Base-by-base conservation (phyloP, 176 grass and related monocot genomes). In the Musa troglodytarum region DNA sequence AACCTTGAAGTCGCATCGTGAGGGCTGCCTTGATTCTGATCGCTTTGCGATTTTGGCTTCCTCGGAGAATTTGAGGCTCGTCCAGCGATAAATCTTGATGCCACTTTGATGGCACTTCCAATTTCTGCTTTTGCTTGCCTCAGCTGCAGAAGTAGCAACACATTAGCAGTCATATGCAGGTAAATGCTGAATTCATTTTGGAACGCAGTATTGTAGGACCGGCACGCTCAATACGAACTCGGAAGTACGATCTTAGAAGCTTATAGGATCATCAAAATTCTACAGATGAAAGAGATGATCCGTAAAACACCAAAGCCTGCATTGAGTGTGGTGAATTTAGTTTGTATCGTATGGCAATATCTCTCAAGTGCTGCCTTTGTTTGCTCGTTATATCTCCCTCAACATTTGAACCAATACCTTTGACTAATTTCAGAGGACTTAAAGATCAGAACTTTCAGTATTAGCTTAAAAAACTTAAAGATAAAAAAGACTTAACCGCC, bases 71-170 rank as follows among this genome's bases (percentile, higher is more conserved):
- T 94, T 62, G 88, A 76, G 50, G 86, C 55, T 50, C 89, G 74
- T 71, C 88, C 91, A 72, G 96, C 84, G 91, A 99, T 94, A 78
- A 99, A 99, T 95, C 86, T 86, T 71, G 94, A 99, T n/a, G 86
- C 86, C 74, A 95, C 96, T 89, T 82, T 91, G 84, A 88, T 99
- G 8, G 88, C 96, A 79, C 88, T 99, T 59, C 87, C 96, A 13
- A 99, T 94, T 80, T 99, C 96, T 71, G 88, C 85, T 84, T 99
- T 99, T 76, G 96, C 96, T 83, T 94, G 96, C 79, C 91, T 89
- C 66, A 99, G 90, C 96, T 99, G 91, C 61, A 83, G 72, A 83
- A 34, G 21, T 55, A 28, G 11, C 1, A 25, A 26, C n/a, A 17
- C 21, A 25, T 11, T 21, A 74, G 22, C 23, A 55, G 4, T 6